A percentile compares a stretch with the other conserved stretches of the same genome.
Evolutionary conservation across 2,329 filamentous ascomycete genomes (phyloP).

Genomic region (Biscogniauxia marginata): DNA sequence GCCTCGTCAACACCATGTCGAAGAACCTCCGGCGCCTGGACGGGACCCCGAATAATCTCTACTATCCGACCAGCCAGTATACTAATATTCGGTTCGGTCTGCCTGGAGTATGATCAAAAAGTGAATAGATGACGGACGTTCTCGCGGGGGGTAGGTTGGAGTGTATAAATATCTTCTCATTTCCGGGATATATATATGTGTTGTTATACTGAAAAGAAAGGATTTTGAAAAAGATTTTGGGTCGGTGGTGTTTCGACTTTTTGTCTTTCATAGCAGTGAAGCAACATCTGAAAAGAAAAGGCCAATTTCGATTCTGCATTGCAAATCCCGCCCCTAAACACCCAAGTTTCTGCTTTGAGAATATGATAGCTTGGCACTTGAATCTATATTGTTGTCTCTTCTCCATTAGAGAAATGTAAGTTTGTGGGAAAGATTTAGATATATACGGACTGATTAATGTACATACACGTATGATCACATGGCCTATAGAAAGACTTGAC

Average conservation of each 20-base stretch:
- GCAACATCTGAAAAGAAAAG: not conserved
- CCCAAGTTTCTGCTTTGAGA: not conserved
- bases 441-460: not conserved
- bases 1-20: slow-evolving; percentile 57
- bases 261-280: not conserved
- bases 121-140: too few relatives aligned
- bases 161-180: too few relatives aligned
- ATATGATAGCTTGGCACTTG: not conserved
- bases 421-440: not conserved
- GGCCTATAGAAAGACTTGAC: not conserved
- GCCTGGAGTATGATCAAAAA: slow-evolving; percentile 17
- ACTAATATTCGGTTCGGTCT: slow-evolving; percentile 51
- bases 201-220: too few relatives aligned
- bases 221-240: not conserved
- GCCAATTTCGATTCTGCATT: not conserved
- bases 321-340: too few relatives aligned
- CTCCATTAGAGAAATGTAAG: not conserved
- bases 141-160: too few relatives aligned
- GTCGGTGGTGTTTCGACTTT: not conserved
- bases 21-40: slow-evolving; percentile 50
- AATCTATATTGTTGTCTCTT: not conserved
- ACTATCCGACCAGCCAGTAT: slow-evolving; percentile 56
- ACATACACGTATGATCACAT: not conserved
- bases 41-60: slow-evolving; percentile 48
- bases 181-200: too few relatives aligned